Evolutionary conservation across 306 rosid genomes (phyloP), one percentile per base, ranked within the genome.

Genomic region (Rosa persica): DNA sequence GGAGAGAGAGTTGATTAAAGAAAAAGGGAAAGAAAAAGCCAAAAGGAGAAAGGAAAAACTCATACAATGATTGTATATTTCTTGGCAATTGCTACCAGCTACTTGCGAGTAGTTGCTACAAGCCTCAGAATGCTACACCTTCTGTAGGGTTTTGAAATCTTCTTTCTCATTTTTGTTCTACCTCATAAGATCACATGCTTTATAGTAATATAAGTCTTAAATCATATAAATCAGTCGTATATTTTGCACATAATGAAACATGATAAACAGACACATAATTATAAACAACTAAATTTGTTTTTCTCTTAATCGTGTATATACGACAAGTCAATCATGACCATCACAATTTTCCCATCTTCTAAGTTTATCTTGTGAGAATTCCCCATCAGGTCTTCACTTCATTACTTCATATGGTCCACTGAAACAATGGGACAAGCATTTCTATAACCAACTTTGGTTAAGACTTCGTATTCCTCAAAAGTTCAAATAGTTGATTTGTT

Each of bases 1-100:
- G 17, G 54, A 40, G 54, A 40, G 54, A 13, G 71, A 22, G 38
- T 62, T 36, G 78, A 75, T 43, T 54, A 58, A 71, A 75, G 36
- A n/a, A 12, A 61, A 60, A 22, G 10, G 34, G 19, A 67, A 30
- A 65, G 66, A 44, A 46, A 57, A 54, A 19, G 58, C 6, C n/a
- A 58, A 23, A 61, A 46, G 58, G 72, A 70, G 42, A 16, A 47
- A 65, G 74, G 10, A 8, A 5, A 52, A 64, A 69, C 2, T 12
- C 6, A n/a, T 13, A 4, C 39, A 61, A 61, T 61, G 67, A 25
- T 61, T 25, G 67, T 1, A 11, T 61, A 61, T 4, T 61, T 61
- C 67, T 61, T 12, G 12, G 67, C 39, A 61, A 27, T 57, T 57
- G 58, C n/a, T 51, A 55, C 27, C 8, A 8, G 27, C 20, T 52